Evolutionary conservation across 805 yeast genomes (phyloP).

Genomic region (Metschnikowia vanudenii): DNA sequence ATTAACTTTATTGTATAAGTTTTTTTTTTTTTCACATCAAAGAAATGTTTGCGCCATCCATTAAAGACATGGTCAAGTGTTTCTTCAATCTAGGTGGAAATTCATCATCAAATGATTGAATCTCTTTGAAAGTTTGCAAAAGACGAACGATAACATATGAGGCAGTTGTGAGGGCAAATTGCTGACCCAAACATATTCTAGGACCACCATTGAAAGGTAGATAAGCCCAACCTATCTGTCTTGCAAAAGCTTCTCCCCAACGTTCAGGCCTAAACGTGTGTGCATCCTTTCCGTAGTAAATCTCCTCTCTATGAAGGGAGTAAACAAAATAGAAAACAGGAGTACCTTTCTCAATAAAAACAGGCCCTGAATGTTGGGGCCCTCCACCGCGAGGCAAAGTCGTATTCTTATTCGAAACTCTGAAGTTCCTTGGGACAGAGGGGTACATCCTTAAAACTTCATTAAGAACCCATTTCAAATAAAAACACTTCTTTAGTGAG

Average conservation of each 20-base stretch:
- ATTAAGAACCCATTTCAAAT: constrained; percentile 46
- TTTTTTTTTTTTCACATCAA: too few relatives aligned
- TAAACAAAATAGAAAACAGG: constrained; percentile 38
- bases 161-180: constrained; percentile 25
- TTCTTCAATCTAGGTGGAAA: constrained; percentile 17
- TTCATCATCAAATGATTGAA: constrained; percentile 10
- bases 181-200: constrained; percentile 26
- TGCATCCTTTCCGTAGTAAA: constrained; percentile 45
- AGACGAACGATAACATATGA: constrained; percentile 21
- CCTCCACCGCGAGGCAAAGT: constrained; percentile 54
- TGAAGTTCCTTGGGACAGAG: constrained; percentile 49
- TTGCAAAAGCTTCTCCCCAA: constrained; percentile 35
- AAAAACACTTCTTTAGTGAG: constrained; percentile 47
- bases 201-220: constrained; percentile 28
- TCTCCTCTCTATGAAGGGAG: constrained; percentile 40
- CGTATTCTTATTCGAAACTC: constrained; percentile 46
- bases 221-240: constrained; percentile 23
- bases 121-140: constrained; percentile 18
- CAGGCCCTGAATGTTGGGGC: constrained; percentile 33
- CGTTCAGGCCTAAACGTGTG: constrained; percentile 47
- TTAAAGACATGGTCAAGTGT: constrained; percentile 20
- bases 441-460: constrained; percentile 53
- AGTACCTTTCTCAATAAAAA: constrained; percentile 44
- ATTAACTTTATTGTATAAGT: too few relatives aligned
- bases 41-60: constrained; percentile 17